Percentiles rank a stretch among this genome's conserved stretches.
phyloP scores from a whole-genome alignment of 1,284 basidiomycete species.

The Cutaneotrichosporon cyanovorans region DNA sequence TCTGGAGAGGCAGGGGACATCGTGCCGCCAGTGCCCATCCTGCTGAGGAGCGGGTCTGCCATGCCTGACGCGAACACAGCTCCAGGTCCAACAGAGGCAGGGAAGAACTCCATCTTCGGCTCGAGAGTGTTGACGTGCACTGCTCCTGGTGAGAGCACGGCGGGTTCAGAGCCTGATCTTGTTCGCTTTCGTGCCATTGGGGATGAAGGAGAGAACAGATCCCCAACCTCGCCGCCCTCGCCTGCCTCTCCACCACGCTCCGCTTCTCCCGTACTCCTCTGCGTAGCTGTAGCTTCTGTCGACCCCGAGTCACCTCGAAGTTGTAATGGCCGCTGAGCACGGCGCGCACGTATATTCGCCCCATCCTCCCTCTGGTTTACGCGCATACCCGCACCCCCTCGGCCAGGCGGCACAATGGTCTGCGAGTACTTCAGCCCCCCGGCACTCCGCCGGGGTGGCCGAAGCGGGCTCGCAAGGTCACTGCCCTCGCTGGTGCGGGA shows the following conservation, averaged over 20 bases:
- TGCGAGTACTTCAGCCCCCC: constrained; percentile 67
- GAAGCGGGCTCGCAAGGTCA: neutral
- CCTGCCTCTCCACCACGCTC: neutral
- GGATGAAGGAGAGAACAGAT: too few species aligned
- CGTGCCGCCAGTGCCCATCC: neutral
- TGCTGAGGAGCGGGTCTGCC: too few species aligned
- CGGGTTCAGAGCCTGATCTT: too few species aligned
- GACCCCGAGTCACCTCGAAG: neutral
- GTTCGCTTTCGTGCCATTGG: too few species aligned
- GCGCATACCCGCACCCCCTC: constrained; percentile 59
- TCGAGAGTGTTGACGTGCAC: too few species aligned
- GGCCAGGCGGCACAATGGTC: constrained; percentile 67
- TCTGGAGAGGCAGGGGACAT: neutral
- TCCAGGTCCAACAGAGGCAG: constrained; percentile 7
- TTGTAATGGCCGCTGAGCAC: constrained; percentile 3
- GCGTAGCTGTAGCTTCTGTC: neutral
- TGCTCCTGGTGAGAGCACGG: too few species aligned
- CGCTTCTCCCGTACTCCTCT: constrained; percentile 8
- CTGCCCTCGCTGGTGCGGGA: constrained; percentile 5
- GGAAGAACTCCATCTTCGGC: neutral
- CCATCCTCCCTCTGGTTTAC: constrained; percentile 38
- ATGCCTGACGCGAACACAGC: neutral
- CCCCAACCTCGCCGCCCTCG: too few species aligned
- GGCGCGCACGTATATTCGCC: neutral
- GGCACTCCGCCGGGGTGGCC: constrained; percentile 41